Evolutionary conservation across 352 stramenopile species (phyloP).

Genomic region (Phytophthora multivora): DNA sequence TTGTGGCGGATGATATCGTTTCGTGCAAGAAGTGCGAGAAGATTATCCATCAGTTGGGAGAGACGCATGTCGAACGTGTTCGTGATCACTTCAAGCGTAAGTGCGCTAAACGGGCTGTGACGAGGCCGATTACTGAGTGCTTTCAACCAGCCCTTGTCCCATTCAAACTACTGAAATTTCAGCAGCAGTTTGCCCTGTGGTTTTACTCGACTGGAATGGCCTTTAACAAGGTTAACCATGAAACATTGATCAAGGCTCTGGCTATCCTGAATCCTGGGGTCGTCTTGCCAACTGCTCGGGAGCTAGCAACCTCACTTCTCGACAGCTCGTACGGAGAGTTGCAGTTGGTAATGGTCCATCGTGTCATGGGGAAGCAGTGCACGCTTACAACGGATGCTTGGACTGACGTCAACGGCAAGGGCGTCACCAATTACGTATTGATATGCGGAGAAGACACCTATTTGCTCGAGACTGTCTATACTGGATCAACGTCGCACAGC

Average conservation of each 20-base stretch:
- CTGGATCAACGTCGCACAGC: not conserved
- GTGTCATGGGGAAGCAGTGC: not conserved
- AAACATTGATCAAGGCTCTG: not conserved
- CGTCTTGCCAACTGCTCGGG: not conserved
- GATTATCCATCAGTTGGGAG: constrained; percentile 6
- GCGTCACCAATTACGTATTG: constrained; percentile 7
- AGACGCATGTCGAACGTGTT: constrained; percentile 14
- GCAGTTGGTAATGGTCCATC: not conserved
- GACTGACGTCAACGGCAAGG: constrained; percentile 8
- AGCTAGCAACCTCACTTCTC: not conserved
- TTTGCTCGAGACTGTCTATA: constrained; percentile 9
- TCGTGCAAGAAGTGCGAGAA: constrained; percentile 4
- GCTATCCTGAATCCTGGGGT: not conserved
- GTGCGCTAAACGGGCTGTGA: constrained; percentile 5
- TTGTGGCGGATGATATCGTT: not conserved
- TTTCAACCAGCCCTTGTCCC: not conserved
- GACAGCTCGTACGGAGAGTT: not conserved
- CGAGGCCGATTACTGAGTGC: not conserved
- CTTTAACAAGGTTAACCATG: constrained; percentile 5
- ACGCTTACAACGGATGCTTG: constrained; percentile 2
- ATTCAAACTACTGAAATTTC: not conserved
- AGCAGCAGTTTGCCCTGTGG: constrained; percentile 10
- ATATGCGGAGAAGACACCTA: not conserved
- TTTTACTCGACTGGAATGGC: constrained; percentile 11
- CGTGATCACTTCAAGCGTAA: constrained; percentile 12